Evolutionary conservation across 2,329 filamentous ascomycete genomes (phyloP), one percentile per base, ranked within the genome.

Genomic region (Colletotrichum costaricense): DNA sequence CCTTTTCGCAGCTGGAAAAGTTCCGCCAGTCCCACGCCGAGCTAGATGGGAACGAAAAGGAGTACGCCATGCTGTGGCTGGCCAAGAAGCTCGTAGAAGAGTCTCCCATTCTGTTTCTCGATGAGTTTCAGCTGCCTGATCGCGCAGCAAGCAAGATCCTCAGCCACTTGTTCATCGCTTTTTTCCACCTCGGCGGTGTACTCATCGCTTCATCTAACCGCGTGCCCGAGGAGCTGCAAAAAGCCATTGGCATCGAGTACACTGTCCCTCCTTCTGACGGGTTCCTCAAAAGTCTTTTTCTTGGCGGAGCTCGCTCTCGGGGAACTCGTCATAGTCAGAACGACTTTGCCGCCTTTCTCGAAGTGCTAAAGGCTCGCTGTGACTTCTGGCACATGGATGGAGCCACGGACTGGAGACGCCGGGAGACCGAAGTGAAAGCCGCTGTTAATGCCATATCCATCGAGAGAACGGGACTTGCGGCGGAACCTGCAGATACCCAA

Each of bases 371-470:
- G 79, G 92, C 93, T 11, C 87, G 94, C 67, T 96, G 94, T 79
- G 93, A 96, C 77, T 91, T 95, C 63, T 95, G 93, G 93, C 92
- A 95, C 79, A 95, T 96, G 89, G 93, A 94, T 76, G 92, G 93
- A 1, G 88, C 88, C 2, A 90, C 86, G 68, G 94, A 97, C 78
- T 96, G 93, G 86, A 86, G 94, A 76, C 84, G 90, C 76, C 84
- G 88, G 63, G 90, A 93, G 66, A 82, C 80, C 35, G 82, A 82
- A 46, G 76, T 78, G 59, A 81, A 82, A 38, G 60, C 73, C 0
- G 75, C 33, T 11, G 56, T 63, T 7, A 62, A 70, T 26, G 16
- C 16, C 5, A 35, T 33, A 2, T 19, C 55, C 6, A 19, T 33
- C 5, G 22, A 58, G 22, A 52, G 54, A 28, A 22, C 33, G 16